phyloP scores from a whole-genome alignment of 169 alveolate genomes.

The Plasmodium fragile region DNA sequence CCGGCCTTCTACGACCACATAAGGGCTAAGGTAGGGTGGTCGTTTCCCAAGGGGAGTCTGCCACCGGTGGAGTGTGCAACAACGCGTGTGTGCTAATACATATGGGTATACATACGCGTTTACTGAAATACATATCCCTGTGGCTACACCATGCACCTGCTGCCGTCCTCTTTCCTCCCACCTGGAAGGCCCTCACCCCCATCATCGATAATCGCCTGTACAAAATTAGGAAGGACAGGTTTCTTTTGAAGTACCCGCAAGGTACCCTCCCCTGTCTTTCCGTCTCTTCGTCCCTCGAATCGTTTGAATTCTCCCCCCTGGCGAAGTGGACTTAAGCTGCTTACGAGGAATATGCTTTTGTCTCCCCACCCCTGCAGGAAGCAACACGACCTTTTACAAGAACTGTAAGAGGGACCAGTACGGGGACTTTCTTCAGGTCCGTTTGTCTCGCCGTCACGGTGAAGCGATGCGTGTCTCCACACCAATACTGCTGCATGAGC shows the following conservation, averaged over 20 bases:
- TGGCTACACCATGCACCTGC: background rate
- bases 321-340: background rate
- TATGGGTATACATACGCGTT: background rate
- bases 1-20: conserved; percentile 67
- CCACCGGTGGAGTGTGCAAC: background rate
- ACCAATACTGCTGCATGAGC: background rate
- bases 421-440: conserved; percentile 39
- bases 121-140: background rate
- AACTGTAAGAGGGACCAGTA: conserved; percentile 72
- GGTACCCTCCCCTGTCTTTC: conserved; percentile 20
- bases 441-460: background rate
- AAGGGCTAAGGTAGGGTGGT: conserved; percentile 28
- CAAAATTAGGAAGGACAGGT: conserved; percentile 50
- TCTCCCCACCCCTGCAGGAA: conserved; percentile 9
- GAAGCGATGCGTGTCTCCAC: too few relatives aligned
- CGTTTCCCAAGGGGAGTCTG: background rate
- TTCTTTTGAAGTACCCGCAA: conserved; percentile 63
- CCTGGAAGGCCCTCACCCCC: conserved; percentile 36
- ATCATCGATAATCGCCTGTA: conserved; percentile 31
- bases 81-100: background rate
- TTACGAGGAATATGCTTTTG: background rate
- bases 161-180: background rate
- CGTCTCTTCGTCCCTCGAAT: background rate
- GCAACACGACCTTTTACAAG: conserved; percentile 41
- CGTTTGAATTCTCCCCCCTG: background rate